These are phyloP conservation scores for Monosporozyma solicola DNA, from an alignment of 805 yeast species.

Conservation along the genomic window DNA sequence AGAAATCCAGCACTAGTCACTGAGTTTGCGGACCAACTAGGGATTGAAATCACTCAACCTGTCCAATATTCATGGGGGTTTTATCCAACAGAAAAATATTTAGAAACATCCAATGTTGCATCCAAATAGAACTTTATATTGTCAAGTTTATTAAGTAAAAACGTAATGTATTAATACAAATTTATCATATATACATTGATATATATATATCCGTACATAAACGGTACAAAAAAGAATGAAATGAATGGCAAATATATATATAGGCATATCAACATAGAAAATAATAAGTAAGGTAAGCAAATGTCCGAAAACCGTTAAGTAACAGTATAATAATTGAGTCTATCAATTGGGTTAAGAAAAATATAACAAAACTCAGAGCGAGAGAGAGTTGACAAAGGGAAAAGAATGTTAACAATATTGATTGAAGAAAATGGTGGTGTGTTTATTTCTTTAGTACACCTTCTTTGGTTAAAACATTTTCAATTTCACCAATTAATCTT, in stretches of 20 bases:
- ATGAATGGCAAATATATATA: not conserved
- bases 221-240: not conserved
- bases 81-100: conserved; percentile 7
- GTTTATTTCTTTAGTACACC: conserved; percentile 32
- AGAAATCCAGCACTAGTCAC: conserved; percentile 43
- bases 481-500: conserved; percentile 52
- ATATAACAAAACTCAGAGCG: not conserved
- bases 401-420: not conserved
- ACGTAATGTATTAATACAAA: not conserved
- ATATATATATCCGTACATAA: not conserved
- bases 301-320: not conserved
- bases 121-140: not conserved
- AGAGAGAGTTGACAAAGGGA: not conserved
- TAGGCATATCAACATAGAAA: not conserved
- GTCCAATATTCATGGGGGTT: conserved; percentile 29
- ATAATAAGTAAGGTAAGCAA: not conserved
- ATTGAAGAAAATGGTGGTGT: too few relatives aligned
- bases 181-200: not conserved
- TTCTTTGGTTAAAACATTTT: conserved; percentile 56
- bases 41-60: conserved; percentile 34
- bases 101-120: not conserved
- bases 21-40: conserved; percentile 43
- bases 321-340: not conserved
- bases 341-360: not conserved
- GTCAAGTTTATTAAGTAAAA: not conserved